phyloP scores from a whole-genome alignment of 2,329 filamentous ascomycete genomes.

The Neonectria hederae region DNA sequence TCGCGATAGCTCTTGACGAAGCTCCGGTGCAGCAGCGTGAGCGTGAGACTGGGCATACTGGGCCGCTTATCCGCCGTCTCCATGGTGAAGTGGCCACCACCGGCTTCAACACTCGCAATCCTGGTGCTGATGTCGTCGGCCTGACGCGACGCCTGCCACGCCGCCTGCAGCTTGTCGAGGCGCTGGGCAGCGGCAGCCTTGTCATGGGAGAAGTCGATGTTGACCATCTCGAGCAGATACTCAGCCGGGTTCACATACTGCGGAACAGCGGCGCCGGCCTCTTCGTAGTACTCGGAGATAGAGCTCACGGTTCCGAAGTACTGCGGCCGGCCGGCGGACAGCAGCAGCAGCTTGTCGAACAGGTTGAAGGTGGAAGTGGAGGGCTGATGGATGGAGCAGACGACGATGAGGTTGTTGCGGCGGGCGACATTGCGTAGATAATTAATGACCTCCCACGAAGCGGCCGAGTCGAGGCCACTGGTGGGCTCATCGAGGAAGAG shows the following conservation, averaged over 20 bases:
- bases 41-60: slow-evolving; percentile 58
- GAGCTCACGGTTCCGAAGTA: slow-evolving; percentile 74
- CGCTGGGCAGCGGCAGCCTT: slow-evolving; percentile 53
- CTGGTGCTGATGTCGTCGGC: slow-evolving; percentile 29
- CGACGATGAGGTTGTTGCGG: slow-evolving; percentile 76
- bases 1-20: slow-evolving; percentile 89
- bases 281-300: slow-evolving; percentile 71
- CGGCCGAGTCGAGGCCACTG: slow-evolving; percentile 81
- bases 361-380: slow-evolving; percentile 81
- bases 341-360: slow-evolving; percentile 80
- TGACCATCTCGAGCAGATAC: slow-evolving; percentile 80
- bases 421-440: slow-evolving; percentile 75
- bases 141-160: slow-evolving; percentile 41
- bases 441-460: slow-evolving; percentile 78
- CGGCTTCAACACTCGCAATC: slow-evolving; percentile 43
- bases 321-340: slow-evolving; percentile 75
- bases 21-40: slow-evolving; percentile 77
- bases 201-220: slow-evolving; percentile 74
- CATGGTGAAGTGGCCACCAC: slow-evolving; percentile 34
- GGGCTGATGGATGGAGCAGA: slow-evolving; percentile 87
- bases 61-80: slow-evolving; percentile 49
- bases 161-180: slow-evolving; percentile 38
- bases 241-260: slow-evolving; percentile 81
- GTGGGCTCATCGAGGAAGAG: slow-evolving; percentile 88
- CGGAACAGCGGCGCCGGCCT: slow-evolving; percentile 70